Evolutionary conservation across 768 basidiomycete species (phyloP).

Genomic region (Tricholomella constricta): DNA sequence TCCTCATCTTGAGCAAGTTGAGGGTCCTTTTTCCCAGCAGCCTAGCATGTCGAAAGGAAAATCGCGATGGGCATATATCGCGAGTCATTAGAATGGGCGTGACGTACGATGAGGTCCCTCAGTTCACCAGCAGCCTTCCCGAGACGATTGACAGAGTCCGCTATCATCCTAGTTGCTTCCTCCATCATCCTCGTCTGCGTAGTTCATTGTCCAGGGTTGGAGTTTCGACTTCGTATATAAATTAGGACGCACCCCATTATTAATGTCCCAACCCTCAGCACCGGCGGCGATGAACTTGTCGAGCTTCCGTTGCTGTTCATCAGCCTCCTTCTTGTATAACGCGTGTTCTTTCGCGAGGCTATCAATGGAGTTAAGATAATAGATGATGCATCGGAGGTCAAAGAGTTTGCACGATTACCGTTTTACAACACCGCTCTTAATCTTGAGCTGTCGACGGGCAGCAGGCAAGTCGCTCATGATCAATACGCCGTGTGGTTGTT

Average conservation of each 20-base stretch:
- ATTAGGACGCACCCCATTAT: constrained; percentile 60
- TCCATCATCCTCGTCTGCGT: constrained; percentile 65
- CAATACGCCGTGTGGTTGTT: neutral
- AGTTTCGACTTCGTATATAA: neutral
- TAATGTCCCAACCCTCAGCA: constrained; percentile 76
- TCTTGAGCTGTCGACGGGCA: constrained; percentile 69
- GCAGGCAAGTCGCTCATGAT: constrained; percentile 52
- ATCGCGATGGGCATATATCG: constrained; percentile 8
- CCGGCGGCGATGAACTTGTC: constrained; percentile 61
- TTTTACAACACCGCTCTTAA: constrained; percentile 67
- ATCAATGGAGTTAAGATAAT: constrained; percentile 7
- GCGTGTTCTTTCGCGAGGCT: constrained; percentile 71
- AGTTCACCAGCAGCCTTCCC: constrained; percentile 65
- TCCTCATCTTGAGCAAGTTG: constrained; percentile 43
- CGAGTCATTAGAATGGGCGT: constrained; percentile 11
- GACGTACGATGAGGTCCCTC: constrained; percentile 66
- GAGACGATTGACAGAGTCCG: constrained; percentile 63
- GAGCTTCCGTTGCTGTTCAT: constrained; percentile 56
- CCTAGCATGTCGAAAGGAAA: constrained; percentile 34
- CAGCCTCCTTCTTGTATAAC: constrained; percentile 67
- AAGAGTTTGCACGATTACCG: constrained; percentile 48
- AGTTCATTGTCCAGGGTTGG: constrained; percentile 15
- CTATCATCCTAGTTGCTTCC: constrained; percentile 82
- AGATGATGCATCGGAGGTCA: constrained; percentile 11
- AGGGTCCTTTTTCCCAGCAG: constrained; percentile 44